Evolutionary conservation across 2,329 filamentous ascomycete genomes (phyloP).

Genomic region (Phoma sp.): DNA sequence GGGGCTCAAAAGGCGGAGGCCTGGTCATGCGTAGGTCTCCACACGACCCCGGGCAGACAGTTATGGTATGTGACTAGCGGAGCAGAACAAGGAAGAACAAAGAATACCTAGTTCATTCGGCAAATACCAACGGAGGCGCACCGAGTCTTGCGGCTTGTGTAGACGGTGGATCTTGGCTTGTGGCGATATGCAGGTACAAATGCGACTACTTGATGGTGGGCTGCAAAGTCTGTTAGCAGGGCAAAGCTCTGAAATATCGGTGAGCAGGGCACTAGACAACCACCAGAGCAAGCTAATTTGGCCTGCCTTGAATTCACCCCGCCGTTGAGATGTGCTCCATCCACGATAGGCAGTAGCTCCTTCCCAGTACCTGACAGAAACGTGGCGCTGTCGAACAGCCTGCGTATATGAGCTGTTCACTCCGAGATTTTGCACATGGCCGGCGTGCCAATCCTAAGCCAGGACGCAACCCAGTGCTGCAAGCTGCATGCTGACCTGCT

Average conservation of each 20-base stretch:
- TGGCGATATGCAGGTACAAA: slow-evolving; percentile 38
- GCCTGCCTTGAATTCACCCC: slow-evolving; percentile 26
- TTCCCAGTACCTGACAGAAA: slow-evolving; percentile 12
- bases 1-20: slow-evolving; percentile 31
- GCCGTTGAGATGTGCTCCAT: slow-evolving; percentile 21
- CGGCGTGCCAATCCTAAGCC: slow-evolving; percentile 7
- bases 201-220: slow-evolving; percentile 19
- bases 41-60: slow-evolving; percentile 32
- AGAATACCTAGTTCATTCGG: slow-evolving; percentile 28
- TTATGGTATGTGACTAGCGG: slow-evolving; percentile 39
- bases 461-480: background rate
- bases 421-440: slow-evolving; percentile 8
- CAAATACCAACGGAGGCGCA: slow-evolving; percentile 32
- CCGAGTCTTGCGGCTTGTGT: slow-evolving; percentile 36
- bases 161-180: slow-evolving; percentile 26
- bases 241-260: slow-evolving; percentile 19
- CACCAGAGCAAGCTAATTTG: slow-evolving; percentile 27
- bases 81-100: slow-evolving; percentile 29
- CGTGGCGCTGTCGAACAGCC: slow-evolving; percentile 17
- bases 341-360: slow-evolving; percentile 27
- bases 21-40: slow-evolving; percentile 44
- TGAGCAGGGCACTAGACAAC: slow-evolving; percentile 16
- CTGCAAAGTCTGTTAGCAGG: slow-evolving; percentile 22
- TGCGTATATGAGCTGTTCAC: slow-evolving; percentile 14
- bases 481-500: slow-evolving; percentile 1